Base-by-base conservation (phyloP, 805 yeast species). In the Teunomyces barrocoloradensis region DNA sequence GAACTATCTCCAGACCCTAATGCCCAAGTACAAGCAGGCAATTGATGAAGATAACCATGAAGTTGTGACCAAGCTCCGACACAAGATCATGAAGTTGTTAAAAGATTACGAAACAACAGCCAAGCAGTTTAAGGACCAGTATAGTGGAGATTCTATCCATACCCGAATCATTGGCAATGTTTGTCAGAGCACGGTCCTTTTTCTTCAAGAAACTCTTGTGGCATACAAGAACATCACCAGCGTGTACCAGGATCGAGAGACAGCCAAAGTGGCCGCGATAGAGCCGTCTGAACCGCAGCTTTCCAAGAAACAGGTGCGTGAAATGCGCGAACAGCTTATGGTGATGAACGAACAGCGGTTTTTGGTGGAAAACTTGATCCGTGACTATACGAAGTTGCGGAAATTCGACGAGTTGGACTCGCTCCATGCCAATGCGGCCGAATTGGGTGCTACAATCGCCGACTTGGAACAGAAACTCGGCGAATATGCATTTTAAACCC, bases 341-440 rank as follows among this genome's bases (percentile, higher is more conserved):
- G 97, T 92, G 9, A 66, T 89, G 59, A 85, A 85, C 50, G 98
- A 91, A 60, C 98, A 91, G 58, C 74, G 76, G 55, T 91, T 79
- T 54, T 65, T 92, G 50, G 82, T 92, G 2, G 79, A 81, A 48
- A 75, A 80, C 12, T 79, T 85, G 78, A 77, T 87, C 23, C 72
- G 74, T 2, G 80, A 76, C 11, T 80, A 84, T 32, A 87, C 84
- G 50, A 76, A 74, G 53, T 81, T 78, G 44, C 68, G 97, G 38
- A 80, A 81, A 53, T 88, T 89, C 58, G 97, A 90, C 48, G 96
- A 88, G 60, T 65, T 89, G 37, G 70, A 68, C 9, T 75, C 87
- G 0, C 67, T 92, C 48, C 78, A 77, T 30, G 72, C 64, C 17
- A 87, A 86, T 46, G 58, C 82, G 42, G 61, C 60, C 4, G 96